phyloP scores from a whole-genome alignment of 108 stramenopile genomes.

The Nitzschia putrida region DNA sequence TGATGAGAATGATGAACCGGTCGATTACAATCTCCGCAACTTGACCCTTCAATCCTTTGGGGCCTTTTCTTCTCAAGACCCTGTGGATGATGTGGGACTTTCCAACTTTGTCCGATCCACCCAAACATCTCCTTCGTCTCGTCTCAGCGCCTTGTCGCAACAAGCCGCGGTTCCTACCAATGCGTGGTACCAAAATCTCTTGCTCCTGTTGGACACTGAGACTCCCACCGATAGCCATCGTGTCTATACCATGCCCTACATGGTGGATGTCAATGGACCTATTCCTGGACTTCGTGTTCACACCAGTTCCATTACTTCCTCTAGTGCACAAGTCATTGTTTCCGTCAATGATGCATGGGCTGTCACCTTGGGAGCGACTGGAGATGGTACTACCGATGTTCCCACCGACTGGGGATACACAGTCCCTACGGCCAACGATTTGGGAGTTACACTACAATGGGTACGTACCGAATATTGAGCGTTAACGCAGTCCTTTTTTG shows the following conservation, averaged over 20 bases:
- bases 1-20: not conserved
- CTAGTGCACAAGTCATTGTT: conserved; percentile 48
- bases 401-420: conserved; percentile 23
- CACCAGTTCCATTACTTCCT: conserved; percentile 41
- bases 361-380: conserved; percentile 67
- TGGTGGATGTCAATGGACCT: conserved; percentile 59
- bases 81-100: conserved; percentile 24
- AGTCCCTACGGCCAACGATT: conserved; percentile 25
- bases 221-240: conserved; percentile 50
- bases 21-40: not conserved
- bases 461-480: conserved; percentile 17
- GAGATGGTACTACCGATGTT: not conserved
- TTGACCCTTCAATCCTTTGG: not conserved
- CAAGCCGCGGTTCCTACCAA: conserved; percentile 59
- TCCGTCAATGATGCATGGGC: conserved; percentile 56
- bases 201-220: conserved; percentile 43
- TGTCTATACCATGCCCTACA: conserved; percentile 72
- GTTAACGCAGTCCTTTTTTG: too few species aligned
- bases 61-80: conserved; percentile 16
- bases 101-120: conserved; percentile 1
- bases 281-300: conserved; percentile 69
- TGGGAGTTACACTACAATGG: conserved; percentile 69
- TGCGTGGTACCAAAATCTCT: conserved; percentile 73
- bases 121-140: conserved; percentile 22
- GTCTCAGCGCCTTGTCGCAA: conserved; percentile 16